These are phyloP conservation scores for Porcisia hertigi DNA, from an alignment of 208 protist genomes.

Conservation along the genomic window DNA sequence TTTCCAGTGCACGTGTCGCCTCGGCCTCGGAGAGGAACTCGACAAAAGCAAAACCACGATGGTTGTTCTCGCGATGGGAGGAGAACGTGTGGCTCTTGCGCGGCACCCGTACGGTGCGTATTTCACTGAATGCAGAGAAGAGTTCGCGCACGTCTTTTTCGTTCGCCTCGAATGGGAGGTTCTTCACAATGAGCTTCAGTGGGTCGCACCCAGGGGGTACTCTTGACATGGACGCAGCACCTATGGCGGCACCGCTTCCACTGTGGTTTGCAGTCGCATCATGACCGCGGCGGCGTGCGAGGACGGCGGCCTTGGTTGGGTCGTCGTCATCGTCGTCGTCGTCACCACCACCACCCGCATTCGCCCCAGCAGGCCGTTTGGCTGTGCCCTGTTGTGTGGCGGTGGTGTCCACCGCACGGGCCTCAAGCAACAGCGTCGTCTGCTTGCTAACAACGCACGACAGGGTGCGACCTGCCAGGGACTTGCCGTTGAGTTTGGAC, in stretches of 20 bases:
- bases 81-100: conserved; percentile 91
- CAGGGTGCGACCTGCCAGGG: conserved; percentile 55
- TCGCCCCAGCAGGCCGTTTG: neutral
- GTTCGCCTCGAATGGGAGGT: conserved; percentile 98
- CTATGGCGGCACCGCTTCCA: neutral
- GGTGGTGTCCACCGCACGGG: conserved; percentile 10
- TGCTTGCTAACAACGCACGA: conserved; percentile 83
- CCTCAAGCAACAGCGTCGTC: conserved; percentile 38
- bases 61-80: conserved; percentile 84
- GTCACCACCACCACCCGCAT: neutral
- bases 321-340: conserved; percentile 32
- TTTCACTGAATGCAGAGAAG: conserved; percentile 95
- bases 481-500: conserved; percentile 59
- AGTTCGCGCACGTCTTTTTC: conserved; percentile 96
- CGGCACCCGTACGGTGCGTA: conserved; percentile 97
- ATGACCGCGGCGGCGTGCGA: conserved; percentile 25
- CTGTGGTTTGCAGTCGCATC: neutral
- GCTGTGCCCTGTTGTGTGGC: neutral
- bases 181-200: conserved; percentile 97
- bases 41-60: conserved; percentile 98
- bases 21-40: conserved; percentile 97
- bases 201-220: conserved; percentile 83
- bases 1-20: conserved; percentile 91
- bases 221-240: neutral
- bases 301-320: conserved; percentile 30